Evolutionary conservation across 1,284 basidiomycete species (phyloP), one percentile per base, ranked within the genome.

Genomic region (Sphagnurus paluster): DNA sequence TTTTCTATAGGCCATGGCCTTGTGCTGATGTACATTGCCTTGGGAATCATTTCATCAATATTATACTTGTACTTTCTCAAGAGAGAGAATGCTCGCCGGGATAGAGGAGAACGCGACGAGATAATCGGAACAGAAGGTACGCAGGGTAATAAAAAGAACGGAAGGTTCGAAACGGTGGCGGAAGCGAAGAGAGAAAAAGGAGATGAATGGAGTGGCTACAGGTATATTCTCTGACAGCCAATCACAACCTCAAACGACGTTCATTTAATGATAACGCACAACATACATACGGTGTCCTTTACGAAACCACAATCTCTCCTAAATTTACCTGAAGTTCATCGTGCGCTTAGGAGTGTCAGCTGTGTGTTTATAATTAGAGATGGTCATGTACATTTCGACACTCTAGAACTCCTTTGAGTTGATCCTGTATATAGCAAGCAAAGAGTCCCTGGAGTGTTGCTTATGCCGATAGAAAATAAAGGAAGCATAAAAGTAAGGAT

Each of bases 11-110:
- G 30, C 26, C 33, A 46, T 66, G 72, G 72, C 16, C 71, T 90
- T 23, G 80, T 89, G 28, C 68, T 87, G 43, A 75, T 84, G 65
- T 90, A 87, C 64, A 82, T 90, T 47, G 76, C 64, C 23, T 68
- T 88, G 36, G 87, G 86, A 5, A 66, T 84, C 49, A 56, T 83
- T 25, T 66, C 72, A 47, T 79, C 82, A 16, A 48, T 70, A 7
- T 43, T 60, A 8, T 74, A 77, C 63, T 66, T 75, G 41, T 54
- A 76, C 55, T 58, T 76, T 24, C 65, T 89, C 36, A 73, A 68
- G 30, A 63, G 66, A 19, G 85, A 89, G 60, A 90, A 90, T 52
- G 72, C 70, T 2, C 68, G 69, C 32, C 74, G 84, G 7, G 81
- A 82, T 4, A 69, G 77, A 11, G 87, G 87, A 4, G 78, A 82